A percentile compares a stretch with the other conserved stretches of the same genome.
These are phyloP conservation scores for Penicillium waksmanii DNA, from an alignment of 495 filamentous ascomycete species.

Conservation along the genomic window DNA sequence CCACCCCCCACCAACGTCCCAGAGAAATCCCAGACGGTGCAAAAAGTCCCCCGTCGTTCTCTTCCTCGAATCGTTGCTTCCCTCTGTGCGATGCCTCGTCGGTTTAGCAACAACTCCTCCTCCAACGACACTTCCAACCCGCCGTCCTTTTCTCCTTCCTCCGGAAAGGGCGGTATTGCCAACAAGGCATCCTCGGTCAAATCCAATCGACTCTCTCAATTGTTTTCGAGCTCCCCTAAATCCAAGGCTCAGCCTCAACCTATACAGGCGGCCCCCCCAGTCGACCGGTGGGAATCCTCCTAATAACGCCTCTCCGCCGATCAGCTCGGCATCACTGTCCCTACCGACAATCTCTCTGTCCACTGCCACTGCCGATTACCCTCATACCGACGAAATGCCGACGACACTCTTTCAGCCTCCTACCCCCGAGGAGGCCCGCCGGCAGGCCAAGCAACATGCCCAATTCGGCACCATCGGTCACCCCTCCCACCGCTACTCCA, in stretches of 20 bases:
- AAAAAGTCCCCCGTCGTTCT: conserved; percentile 19
- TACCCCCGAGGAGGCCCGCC: conserved; percentile 79
- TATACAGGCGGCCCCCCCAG: conserved; percentile 61
- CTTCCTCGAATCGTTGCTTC: conserved; percentile 33
- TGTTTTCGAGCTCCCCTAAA: conserved; percentile 64
- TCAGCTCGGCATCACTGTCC: conserved; percentile 73
- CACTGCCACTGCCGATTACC: conserved; percentile 80
- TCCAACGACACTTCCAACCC: conserved; percentile 48
- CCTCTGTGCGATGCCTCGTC: conserved; percentile 58
- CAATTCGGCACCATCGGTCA: conserved; percentile 89
- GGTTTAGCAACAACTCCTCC: conserved; percentile 53
- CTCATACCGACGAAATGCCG: conserved; percentile 69
- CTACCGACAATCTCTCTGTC: conserved; percentile 93
- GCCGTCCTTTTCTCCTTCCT: conserved; percentile 47
- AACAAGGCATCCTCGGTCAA: conserved; percentile 63
- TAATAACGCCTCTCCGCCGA: conserved; percentile 56
- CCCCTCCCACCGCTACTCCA: conserved; percentile 81
- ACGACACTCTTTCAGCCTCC: conserved; percentile 91
- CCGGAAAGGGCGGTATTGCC: conserved; percentile 52
- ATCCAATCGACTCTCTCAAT: conserved; percentile 61
- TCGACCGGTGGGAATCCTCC: conserved; percentile 59
- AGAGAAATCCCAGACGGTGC: conserved; percentile 5
- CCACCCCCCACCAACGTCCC: conserved; percentile 5
- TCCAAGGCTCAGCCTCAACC: conserved; percentile 51
- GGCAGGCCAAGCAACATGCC: conserved; percentile 76